Evolutionary conservation across 1,284 basidiomycete genomes (phyloP).

Genomic region (Vanrija humicola): DNA sequence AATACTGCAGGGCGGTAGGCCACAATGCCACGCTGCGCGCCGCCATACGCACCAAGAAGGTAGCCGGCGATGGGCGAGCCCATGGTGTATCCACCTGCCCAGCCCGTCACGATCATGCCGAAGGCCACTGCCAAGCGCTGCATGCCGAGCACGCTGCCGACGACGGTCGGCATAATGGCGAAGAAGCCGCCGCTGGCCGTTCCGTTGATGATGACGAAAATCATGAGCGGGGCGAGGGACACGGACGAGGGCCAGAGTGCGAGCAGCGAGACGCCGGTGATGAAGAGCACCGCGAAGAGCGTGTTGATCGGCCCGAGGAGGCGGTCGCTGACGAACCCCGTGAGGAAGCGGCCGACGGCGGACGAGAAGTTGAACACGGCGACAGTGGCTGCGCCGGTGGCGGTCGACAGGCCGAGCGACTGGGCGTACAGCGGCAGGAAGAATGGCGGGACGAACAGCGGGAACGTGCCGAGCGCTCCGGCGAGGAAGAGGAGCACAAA

Average conservation of each 20-base stretch:
- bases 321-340: constrained; percentile 25
- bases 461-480: constrained; percentile 40
- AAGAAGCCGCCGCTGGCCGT: constrained; percentile 27
- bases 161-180: constrained; percentile 28
- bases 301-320: constrained; percentile 10
- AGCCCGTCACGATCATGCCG: constrained; percentile 28
- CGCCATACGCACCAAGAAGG: constrained; percentile 24
- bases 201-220: constrained; percentile 28
- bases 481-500: constrained; percentile 38
- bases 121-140: constrained; percentile 23
- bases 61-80: constrained; percentile 32
- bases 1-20: constrained; percentile 33
- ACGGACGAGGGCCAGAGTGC: constrained; percentile 23
- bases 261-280: constrained; percentile 21
- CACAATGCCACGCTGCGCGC: constrained; percentile 11
- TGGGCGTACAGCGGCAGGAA: constrained; percentile 43
- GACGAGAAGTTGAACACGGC: constrained; percentile 29
- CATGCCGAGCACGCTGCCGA: constrained; percentile 18
- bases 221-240: constrained; percentile 22
- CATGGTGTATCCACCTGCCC: constrained; percentile 26
- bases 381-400: constrained; percentile 29
- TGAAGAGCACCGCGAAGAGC: constrained; percentile 4
- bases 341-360: constrained; percentile 25
- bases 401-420: constrained; percentile 27
- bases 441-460: constrained; percentile 46